Evolutionary conservation across 2,329 filamentous ascomycete genomes (phyloP).

Genomic region (Sporothrix pseudoabietina): DNA sequence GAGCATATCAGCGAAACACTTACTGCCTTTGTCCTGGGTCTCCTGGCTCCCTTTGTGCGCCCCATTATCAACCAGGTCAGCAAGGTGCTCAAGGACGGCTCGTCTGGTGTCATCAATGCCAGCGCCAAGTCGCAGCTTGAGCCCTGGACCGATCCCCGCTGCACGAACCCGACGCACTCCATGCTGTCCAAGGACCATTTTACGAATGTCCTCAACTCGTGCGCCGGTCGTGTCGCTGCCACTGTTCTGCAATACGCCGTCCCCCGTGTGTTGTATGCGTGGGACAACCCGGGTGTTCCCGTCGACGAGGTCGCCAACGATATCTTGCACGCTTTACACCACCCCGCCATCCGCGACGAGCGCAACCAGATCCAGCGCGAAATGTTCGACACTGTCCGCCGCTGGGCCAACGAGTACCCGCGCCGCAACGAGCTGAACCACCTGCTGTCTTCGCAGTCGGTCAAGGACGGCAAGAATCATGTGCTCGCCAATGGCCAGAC

Average conservation of each 20-base stretch:
- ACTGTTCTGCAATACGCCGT: slow-evolving; percentile 83
- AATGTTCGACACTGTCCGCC: slow-evolving; percentile 85
- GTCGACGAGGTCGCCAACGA: slow-evolving; percentile 84
- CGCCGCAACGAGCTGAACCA: slow-evolving; percentile 70
- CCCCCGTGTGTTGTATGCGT: slow-evolving; percentile 87
- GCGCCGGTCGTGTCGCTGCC: slow-evolving; percentile 71
- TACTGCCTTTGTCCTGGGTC: slow-evolving; percentile 85
- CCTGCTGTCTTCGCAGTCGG: slow-evolving; percentile 79
- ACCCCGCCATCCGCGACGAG: slow-evolving; percentile 79
- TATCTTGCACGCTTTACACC: slow-evolving; percentile 82
- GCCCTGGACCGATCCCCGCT: slow-evolving; percentile 74
- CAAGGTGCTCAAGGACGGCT: slow-evolving; percentile 81
- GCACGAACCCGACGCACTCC: slow-evolving; percentile 78
- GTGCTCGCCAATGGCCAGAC: slow-evolving; percentile 46
- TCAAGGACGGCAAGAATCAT: slow-evolving; percentile 82
- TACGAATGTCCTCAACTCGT: slow-evolving; percentile 75
- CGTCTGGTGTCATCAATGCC: slow-evolving; percentile 67
- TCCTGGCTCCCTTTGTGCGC: slow-evolving; percentile 87
- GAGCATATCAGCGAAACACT: slow-evolving; percentile 93
- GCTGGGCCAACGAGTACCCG: slow-evolving; percentile 73
- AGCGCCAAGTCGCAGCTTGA: slow-evolving; percentile 76
- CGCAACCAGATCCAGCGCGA: slow-evolving; percentile 76
- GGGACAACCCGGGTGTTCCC: slow-evolving; percentile 82
- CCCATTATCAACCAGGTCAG: slow-evolving; percentile 89
- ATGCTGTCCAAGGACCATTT: slow-evolving; percentile 86